Conservation (phyloP, 441 rosid genomes). For the Brassica hybrid region DNA sequence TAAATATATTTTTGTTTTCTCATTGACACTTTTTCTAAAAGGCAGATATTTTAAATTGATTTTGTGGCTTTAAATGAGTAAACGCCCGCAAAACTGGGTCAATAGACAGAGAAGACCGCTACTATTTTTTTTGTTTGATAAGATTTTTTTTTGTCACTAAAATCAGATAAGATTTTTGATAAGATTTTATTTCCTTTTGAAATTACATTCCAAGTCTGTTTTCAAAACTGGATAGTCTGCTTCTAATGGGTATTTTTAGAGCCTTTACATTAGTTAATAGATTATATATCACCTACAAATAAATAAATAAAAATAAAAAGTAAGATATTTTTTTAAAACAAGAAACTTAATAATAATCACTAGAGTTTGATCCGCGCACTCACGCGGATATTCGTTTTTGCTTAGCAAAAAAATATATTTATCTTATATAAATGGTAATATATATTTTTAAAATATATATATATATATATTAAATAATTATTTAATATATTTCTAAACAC, state of each 20-base stretch:
- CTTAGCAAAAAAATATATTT: no score
- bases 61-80: conserved; percentile 26
- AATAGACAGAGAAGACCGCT: conserved; percentile 36
- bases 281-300: neutral
- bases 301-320: no score
- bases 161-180: conserved; percentile 34
- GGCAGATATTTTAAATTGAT: neutral
- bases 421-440: no score
- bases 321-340: no score
- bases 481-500: no score
- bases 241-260: neutral
- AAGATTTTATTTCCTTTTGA: neutral
- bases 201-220: neutral
- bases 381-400: no score
- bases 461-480: no score
- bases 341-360: neutral
- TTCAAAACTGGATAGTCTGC: neutral
- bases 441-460: no score
- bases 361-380: no score
- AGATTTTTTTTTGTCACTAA: conserved; percentile 1
- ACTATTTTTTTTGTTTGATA: conserved; percentile 5
- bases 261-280: neutral
- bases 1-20: conserved; percentile 3
- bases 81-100: conserved; percentile 38
- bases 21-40: neutral